Evolutionary conservation across 2,329 filamentous ascomycete genomes (phyloP).

Genomic region (Ascochyta pisi): DNA sequence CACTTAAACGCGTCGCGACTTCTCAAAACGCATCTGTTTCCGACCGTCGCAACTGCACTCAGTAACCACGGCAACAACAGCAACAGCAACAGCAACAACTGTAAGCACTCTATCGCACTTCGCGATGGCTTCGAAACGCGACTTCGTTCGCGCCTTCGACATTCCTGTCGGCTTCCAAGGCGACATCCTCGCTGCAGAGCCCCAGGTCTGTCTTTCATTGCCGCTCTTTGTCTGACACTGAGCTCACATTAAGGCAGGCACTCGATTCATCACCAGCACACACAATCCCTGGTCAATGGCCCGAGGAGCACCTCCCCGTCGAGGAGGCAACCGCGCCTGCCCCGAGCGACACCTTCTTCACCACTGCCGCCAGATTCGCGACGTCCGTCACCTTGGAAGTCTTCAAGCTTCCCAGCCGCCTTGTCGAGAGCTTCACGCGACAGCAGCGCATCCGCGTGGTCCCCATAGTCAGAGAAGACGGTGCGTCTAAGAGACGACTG

Average conservation of each 20-base stretch:
- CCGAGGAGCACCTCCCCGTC: neutral
- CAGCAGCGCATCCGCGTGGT: slow-evolving; percentile 30
- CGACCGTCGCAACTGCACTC: slow-evolving; percentile 1
- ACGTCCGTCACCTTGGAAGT: slow-evolving; percentile 18
- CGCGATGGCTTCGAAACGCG: slow-evolving; percentile 27
- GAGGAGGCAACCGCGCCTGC: neutral
- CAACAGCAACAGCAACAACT: neutral
- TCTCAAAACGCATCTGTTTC: neutral
- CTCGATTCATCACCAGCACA: slow-evolving; percentile 3
- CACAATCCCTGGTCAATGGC: slow-evolving; percentile 28
- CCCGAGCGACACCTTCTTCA: slow-evolving; percentile 17
- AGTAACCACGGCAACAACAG: neutral
- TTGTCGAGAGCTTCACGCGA: slow-evolving; percentile 21
- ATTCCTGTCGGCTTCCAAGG: slow-evolving; percentile 19
- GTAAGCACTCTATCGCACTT: neutral
- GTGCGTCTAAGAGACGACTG: slow-evolving; percentile 41
- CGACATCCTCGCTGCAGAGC: slow-evolving; percentile 24
- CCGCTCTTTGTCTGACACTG: slow-evolving; percentile 11
- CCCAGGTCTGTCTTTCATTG: slow-evolving; percentile 26
- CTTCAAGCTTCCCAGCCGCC: slow-evolving; percentile 20
- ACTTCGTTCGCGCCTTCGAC: slow-evolving; percentile 24
- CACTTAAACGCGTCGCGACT: slow-evolving; percentile 20
- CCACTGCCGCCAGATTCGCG: slow-evolving; percentile 24
- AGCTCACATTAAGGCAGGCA: slow-evolving; percentile 27
- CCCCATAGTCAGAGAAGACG: slow-evolving; percentile 27